Evolutionary conservation across 2,329 filamentous ascomycete species (phyloP).

Genomic region (Penicillium sp.): DNA sequence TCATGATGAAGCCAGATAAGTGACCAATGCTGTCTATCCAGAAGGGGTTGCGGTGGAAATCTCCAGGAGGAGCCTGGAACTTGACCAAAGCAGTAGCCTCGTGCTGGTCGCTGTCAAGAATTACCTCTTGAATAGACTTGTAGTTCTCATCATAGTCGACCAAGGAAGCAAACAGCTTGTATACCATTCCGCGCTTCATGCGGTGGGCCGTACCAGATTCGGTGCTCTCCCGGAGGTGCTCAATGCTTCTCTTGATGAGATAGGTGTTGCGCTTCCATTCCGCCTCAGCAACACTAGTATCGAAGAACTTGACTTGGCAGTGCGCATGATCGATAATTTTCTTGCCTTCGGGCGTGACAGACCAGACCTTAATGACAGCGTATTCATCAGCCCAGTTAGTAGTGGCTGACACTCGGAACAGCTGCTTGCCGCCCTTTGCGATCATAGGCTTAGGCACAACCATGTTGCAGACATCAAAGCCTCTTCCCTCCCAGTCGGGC

Average conservation of each 20-base stretch:
- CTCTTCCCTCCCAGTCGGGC: conserved; percentile 29
- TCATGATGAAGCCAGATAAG: conserved; percentile 60
- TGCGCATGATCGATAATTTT: conserved; percentile 37
- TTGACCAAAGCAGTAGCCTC: conserved; percentile 56
- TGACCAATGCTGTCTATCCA: conserved; percentile 60
- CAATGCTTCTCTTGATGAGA: conserved; percentile 63
- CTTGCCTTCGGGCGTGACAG: conserved; percentile 38
- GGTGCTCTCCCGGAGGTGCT: conserved; percentile 59
- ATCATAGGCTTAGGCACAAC: conserved; percentile 57
- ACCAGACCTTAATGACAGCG: conserved; percentile 34
- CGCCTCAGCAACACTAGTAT: conserved; percentile 22
- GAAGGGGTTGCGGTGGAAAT: conserved; percentile 59
- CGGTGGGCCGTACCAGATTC: conserved; percentile 66
- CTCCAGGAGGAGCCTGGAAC: conserved; percentile 55
- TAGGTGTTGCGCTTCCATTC: conserved; percentile 62
- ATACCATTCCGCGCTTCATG: conserved; percentile 71
- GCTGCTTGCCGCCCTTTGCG: conserved; percentile 37
- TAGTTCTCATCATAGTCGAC: conserved; percentile 58
- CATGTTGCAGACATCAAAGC: conserved; percentile 37
- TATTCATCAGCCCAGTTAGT: conserved; percentile 35
- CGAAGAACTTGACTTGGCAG: conserved; percentile 36
- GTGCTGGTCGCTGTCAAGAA: conserved; percentile 55
- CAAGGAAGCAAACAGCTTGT: conserved; percentile 66
- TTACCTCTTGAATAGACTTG: conserved; percentile 58
- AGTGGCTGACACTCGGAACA: conserved; percentile 37